Percentiles rank a stretch among this genome's conserved stretches.
Evolutionary conservation across 2,329 filamentous ascomycete species (phyloP).

Genomic region (Waltergamsia citrina): DNA sequence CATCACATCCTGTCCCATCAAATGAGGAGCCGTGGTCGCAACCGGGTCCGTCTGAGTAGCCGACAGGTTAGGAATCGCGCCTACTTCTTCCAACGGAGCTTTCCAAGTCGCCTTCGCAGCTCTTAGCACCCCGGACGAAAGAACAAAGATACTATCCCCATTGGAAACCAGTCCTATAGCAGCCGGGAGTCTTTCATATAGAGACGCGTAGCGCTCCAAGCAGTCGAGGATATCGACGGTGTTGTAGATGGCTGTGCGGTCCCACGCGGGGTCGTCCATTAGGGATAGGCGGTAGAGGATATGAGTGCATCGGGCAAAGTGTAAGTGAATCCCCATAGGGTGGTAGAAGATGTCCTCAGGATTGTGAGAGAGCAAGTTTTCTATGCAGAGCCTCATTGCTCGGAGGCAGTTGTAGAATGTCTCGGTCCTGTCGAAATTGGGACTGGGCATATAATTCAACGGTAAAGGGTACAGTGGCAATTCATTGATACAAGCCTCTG

Average conservation of each 20-base stretch:
- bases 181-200: too few relatives aligned
- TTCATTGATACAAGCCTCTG: slow-evolving; percentile 28
- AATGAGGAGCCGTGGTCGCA: too few relatives aligned
- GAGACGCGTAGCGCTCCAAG: not conserved
- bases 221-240: slow-evolving; percentile 18
- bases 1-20: too few relatives aligned
- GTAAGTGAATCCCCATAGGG: slow-evolving; percentile 13
- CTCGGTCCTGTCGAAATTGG: slow-evolving; percentile 10
- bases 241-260: slow-evolving; percentile 21
- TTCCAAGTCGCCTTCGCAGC: too few relatives aligned
- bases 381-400: slow-evolving; percentile 14
- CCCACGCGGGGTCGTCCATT: slow-evolving; percentile 28
- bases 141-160: too few relatives aligned
- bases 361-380: slow-evolving; percentile 6
- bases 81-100: too few relatives aligned
- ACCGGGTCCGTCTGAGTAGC: too few relatives aligned
- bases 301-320: slow-evolving; percentile 21
- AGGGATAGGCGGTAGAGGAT: slow-evolving; percentile 27
- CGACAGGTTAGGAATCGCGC: too few relatives aligned
- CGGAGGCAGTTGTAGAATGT: slow-evolving; percentile 17
- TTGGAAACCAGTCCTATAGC: too few relatives aligned
- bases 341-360: slow-evolving; percentile 17
- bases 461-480: slow-evolving; percentile 14
- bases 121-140: too few relatives aligned
- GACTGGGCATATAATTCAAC: slow-evolving; percentile 4